phyloP scores from a whole-genome alignment of 2,329 filamentous ascomycete species.

The Pseudohalonectria lignicola region DNA sequence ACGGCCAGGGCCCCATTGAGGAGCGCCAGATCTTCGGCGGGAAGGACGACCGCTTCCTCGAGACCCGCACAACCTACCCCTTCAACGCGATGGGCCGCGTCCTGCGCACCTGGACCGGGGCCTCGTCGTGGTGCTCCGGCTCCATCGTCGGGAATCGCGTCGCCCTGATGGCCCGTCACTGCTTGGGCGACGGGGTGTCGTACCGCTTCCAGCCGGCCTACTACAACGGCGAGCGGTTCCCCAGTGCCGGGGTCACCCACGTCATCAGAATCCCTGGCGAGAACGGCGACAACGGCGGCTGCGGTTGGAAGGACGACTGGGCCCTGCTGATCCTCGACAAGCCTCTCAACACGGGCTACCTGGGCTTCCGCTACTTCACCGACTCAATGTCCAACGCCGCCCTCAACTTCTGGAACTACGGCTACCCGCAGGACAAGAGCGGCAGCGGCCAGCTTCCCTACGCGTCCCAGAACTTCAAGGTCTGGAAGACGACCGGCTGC shows the following conservation, averaged over 20 bases:
- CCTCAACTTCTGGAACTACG: constrained; percentile 1
- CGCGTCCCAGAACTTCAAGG: constrained; percentile 1
- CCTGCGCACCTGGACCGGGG: not conserved
- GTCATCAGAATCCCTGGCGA: not conserved
- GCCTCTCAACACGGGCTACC: not conserved
- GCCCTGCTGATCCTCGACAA: constrained; percentile 9
- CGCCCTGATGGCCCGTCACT: constrained; percentile 2
- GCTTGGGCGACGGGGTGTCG: not conserved
- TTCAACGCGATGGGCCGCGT: constrained; percentile 3
- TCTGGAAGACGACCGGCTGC: not conserved
- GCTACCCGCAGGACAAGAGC: not conserved
- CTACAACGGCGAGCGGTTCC: constrained; percentile 2
- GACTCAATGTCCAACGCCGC: not conserved
- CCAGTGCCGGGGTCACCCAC: not conserved
- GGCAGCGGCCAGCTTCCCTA: not conserved
- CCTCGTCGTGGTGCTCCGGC: constrained; percentile 1
- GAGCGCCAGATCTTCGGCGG: constrained; percentile 1
- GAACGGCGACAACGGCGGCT: not conserved
- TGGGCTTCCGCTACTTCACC: not conserved
- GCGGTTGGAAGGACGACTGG: constrained; percentile 8
- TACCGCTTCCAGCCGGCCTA: constrained; percentile 3
- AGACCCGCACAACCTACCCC: not conserved
- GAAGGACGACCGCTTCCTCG: constrained; percentile 1
- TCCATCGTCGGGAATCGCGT: constrained; percentile 1
- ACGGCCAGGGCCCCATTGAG: not conserved